phyloP scores from a whole-genome alignment of 1,284 basidiomycete species.

The Apiotrichum veenhuisii region DNA sequence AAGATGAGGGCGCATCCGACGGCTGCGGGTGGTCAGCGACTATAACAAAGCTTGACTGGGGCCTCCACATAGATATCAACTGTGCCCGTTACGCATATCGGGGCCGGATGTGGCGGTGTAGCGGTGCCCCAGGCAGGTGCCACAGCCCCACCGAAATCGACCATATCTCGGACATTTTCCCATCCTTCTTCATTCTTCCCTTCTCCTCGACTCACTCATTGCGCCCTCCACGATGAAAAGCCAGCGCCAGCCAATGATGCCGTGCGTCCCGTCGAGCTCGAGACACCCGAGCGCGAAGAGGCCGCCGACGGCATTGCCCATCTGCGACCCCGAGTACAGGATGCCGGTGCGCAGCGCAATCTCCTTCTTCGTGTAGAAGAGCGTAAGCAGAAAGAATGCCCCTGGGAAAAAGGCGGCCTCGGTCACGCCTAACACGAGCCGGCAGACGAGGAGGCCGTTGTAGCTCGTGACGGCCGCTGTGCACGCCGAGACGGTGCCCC shows the following conservation, averaged over 20 bases:
- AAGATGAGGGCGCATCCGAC: conserved; percentile 36
- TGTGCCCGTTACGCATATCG: no score
- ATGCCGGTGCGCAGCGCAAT: conserved; percentile 27
- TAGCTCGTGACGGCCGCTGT: conserved; percentile 32
- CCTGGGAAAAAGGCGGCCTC: conserved; percentile 42
- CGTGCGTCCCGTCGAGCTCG: conserved; percentile 2
- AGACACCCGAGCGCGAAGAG: conserved; percentile 3
- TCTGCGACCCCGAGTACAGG: conserved; percentile 32
- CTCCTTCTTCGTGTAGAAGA: conserved; percentile 41
- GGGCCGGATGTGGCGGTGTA: no score
- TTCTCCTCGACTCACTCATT: no score
- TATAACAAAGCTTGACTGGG: no score
- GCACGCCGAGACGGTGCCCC: conserved; percentile 33
- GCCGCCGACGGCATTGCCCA: conserved; percentile 9
- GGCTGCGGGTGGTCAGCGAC: no score
- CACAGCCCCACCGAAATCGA: no score
- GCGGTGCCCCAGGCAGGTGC: no score
- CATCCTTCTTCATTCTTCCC: no score
- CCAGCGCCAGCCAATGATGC: conserved; percentile 6
- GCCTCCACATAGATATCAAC: no score
- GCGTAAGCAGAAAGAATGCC: conserved; percentile 33
- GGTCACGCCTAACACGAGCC: conserved; percentile 26
- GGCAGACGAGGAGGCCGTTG: conserved; percentile 14
- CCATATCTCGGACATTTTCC: no score
- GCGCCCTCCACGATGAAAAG: conserved; percentile 11